Evolutionary conservation across 2,329 filamentous ascomycete genomes (phyloP).

Genomic region (Golovinomyces cichoracearum): DNA sequence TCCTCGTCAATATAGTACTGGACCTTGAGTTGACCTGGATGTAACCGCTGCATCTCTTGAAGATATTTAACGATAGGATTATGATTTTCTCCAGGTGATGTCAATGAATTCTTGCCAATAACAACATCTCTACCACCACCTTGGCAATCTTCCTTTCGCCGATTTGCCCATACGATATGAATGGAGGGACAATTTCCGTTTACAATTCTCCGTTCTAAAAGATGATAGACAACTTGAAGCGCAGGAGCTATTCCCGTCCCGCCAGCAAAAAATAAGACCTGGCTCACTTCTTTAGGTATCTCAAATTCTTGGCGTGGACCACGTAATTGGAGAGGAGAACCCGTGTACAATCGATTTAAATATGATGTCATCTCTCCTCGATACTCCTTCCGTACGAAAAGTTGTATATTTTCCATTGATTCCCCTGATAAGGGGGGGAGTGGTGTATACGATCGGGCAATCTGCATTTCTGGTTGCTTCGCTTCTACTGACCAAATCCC

Average conservation of each 20-base stretch:
- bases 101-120: neutral
- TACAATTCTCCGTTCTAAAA: constrained; percentile 21
- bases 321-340: constrained; percentile 44
- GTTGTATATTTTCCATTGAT: constrained; percentile 26
- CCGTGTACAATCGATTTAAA: constrained; percentile 35
- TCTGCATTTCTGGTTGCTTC: constrained; percentile 83
- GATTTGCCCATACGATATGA: constrained; percentile 61
- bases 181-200: constrained; percentile 22
- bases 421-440: constrained; percentile 29
- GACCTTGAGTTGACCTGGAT: constrained; percentile 32
- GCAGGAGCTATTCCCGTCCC: constrained; percentile 84
- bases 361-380: constrained; percentile 73
- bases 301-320: constrained; percentile 32
- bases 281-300: constrained; percentile 28
- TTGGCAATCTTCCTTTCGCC: constrained; percentile 36
- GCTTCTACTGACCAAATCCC: constrained; percentile 75
- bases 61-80: constrained; percentile 32
- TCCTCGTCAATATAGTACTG: constrained; percentile 70
- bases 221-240: constrained; percentile 45
- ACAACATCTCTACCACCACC: constrained; percentile 24
- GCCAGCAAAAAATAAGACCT: constrained; percentile 60
- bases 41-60: constrained; percentile 29
- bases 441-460: constrained; percentile 75
- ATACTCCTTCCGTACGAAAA: constrained; percentile 54
- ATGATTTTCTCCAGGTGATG: neutral